A percentile compares a stretch with the other conserved stretches of the same genome.
These are phyloP conservation scores for Tuber magnatum DNA, from an alignment of 495 filamentous ascomycete species.

Conservation along the genomic window DNA sequence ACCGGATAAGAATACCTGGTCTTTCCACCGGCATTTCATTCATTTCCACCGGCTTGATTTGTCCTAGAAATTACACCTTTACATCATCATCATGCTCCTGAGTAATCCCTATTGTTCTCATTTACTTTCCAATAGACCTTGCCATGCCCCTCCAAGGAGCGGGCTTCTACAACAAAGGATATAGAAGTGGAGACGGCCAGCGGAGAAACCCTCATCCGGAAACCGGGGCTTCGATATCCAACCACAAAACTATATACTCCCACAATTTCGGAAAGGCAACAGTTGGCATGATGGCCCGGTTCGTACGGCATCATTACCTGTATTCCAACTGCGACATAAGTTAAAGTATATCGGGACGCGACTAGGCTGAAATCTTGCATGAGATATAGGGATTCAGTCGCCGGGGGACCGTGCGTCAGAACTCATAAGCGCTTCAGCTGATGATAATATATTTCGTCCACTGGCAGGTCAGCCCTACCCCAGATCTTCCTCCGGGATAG, in stretches of 20 bases:
- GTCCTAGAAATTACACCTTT: neutral
- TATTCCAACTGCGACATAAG: neutral
- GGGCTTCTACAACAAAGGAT: neutral
- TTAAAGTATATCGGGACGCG: neutral
- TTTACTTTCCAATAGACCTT: neutral
- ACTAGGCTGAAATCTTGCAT: neutral
- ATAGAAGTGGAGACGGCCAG: neutral
- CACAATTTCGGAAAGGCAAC: neutral
- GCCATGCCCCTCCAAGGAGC: neutral
- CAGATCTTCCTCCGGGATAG: neutral
- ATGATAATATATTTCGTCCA: neutral
- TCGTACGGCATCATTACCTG: neutral
- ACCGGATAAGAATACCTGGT: neutral
- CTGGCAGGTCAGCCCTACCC: neutral
- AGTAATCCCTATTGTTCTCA: neutral
- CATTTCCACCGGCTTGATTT: neutral
- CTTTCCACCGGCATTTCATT: neutral
- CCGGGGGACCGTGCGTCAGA: neutral
- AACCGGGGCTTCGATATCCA: neutral
- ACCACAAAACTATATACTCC: neutral
- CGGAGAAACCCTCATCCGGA: neutral
- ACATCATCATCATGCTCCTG: neutral
- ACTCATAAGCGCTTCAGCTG: neutral
- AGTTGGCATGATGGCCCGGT: neutral
- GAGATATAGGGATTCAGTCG: neutral